A percentile compares a stretch with the other conserved stretches of the same genome.
Evolutionary conservation across 345 rosid species (phyloP).

Genomic region (Hibiscus mutabilis): DNA sequence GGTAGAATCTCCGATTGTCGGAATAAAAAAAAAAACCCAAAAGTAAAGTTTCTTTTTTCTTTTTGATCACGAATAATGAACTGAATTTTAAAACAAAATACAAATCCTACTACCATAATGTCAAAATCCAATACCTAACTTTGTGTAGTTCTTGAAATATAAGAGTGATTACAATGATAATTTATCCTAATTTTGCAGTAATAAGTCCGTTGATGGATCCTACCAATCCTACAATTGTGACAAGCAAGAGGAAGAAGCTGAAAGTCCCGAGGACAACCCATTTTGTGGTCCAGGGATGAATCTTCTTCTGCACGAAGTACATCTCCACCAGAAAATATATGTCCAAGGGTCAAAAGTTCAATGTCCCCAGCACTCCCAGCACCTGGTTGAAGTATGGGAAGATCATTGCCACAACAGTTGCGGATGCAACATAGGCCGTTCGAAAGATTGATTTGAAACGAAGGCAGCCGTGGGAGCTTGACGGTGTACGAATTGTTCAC

Average conservation of each 20-base stretch:
- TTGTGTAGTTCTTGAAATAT: too few relatives aligned
- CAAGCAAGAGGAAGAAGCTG: conserved; percentile 39
- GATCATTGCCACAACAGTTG: conserved; percentile 32
- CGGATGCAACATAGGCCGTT: conserved; percentile 35
- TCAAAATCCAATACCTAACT: too few relatives aligned
- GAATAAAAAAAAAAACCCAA: too few relatives aligned
- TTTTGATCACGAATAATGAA: too few relatives aligned
- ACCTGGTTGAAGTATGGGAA: conserved; percentile 67
- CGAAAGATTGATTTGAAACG: conserved; percentile 34
- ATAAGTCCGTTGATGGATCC: conserved; percentile 43
- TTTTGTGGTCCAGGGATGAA: conserved; percentile 45
- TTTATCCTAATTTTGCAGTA: conserved; percentile 29
- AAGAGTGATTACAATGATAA: too few relatives aligned
- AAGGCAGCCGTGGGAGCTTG: conserved; percentile 25
- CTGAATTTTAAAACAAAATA: too few relatives aligned
- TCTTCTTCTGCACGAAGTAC: too few relatives aligned
- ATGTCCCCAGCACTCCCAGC: conserved; percentile 47
- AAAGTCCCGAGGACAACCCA: conserved; percentile 47
- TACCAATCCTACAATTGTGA: conserved; percentile 27
- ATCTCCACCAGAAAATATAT: conserved; percentile 61
- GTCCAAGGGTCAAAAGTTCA: conserved; percentile 62
- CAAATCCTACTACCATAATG: too few relatives aligned
- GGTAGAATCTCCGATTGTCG: too few relatives aligned
- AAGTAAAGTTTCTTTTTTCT: too few relatives aligned
- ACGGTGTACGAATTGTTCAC: conserved; percentile 33